Conservation (phyloP, 2,329 filamentous ascomycete species). For the Leptographium flavum region DNA sequence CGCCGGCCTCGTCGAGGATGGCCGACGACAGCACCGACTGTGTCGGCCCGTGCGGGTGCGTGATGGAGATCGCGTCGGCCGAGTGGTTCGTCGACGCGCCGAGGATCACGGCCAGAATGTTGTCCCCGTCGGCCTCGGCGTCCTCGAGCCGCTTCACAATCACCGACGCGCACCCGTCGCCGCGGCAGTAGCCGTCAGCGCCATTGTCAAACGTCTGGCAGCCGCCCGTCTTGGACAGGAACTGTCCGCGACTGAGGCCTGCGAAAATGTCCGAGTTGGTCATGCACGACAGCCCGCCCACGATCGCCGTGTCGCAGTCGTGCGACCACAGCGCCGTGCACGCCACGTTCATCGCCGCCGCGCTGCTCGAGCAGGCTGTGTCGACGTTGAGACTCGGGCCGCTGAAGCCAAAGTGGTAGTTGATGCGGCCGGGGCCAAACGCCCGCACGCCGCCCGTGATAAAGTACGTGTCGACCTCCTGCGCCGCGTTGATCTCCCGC, state of each 20-base stretch:
- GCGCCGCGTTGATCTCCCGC: constrained; percentile 58
- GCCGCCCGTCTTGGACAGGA: constrained; percentile 60
- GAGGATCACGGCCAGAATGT: constrained; percentile 59
- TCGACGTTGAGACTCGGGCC: constrained; percentile 61
- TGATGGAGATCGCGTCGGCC: constrained; percentile 68
- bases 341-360: constrained; percentile 56
- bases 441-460: constrained; percentile 29
- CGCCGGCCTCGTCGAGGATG: constrained; percentile 56
- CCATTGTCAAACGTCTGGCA: constrained; percentile 72
- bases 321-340: constrained; percentile 61
- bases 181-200: constrained; percentile 73
- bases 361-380: constrained; percentile 64
- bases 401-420: constrained; percentile 65
- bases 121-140: constrained; percentile 64
- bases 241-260: constrained; percentile 61
- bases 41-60: constrained; percentile 64
- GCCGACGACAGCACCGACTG: constrained; percentile 58
- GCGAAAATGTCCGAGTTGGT: constrained; percentile 72
- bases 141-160: constrained; percentile 70
- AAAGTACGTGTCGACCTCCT: constrained; percentile 50
- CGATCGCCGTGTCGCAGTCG: constrained; percentile 69
- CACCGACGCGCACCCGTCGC: constrained; percentile 58
- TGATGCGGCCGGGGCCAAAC: constrained; percentile 43
- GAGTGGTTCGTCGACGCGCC: constrained; percentile 71
- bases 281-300: constrained; percentile 64